Evolutionary conservation across 2,329 filamentous ascomycete genomes (phyloP), one percentile per base, ranked within the genome.

Genomic region (Penicillium aurantiogriseum): DNA sequence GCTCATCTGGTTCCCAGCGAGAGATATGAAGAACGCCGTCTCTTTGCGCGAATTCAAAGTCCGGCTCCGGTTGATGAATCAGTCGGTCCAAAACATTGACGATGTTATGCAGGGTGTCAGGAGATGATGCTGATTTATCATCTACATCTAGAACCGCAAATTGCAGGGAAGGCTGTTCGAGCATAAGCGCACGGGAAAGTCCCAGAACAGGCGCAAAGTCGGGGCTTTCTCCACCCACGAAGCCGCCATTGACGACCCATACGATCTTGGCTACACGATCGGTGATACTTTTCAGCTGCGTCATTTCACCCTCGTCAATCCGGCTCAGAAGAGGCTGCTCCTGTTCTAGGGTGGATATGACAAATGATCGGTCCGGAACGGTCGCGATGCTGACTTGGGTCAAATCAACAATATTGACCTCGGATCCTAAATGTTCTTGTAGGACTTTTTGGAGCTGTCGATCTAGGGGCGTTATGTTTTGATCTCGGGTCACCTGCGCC

Each of bases 161-260:
- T 21, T 33, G 40, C 11, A 62, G 44, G 9, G 57, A 42, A n/a
- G 57, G 59, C 54, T 62, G 59, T 27, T 62, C 59, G 3, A 60
- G 46, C 43, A 53, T 47, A 13, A 62, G 38, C 8, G 57, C 39
- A 11, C 59, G 53, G 1, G 56, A 47, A 4, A 60, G 36, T 9
- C 59, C 59, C 11, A 19, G 19, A 7, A 49, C 40, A 2, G 59
- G 47, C 3, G 53, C 40, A 33, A 62, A 51, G 29, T 62, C 54
- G n/a, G 59, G 59, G n/a, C 4, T 29, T 6, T 27, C 33, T 19
- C 59, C 54, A 15, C 19, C 21, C 5, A 61, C 35, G 5, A 49
- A 48, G 44, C 49, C 35, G 10, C 29, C 51, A n/a, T 31, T 36
- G 21, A 51, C 58, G n/a, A 58, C 35, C 60, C 60, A 62, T 27